phyloP scores from a whole-genome alignment of 805 yeast genomes.

The Candida suzukii region DNA sequence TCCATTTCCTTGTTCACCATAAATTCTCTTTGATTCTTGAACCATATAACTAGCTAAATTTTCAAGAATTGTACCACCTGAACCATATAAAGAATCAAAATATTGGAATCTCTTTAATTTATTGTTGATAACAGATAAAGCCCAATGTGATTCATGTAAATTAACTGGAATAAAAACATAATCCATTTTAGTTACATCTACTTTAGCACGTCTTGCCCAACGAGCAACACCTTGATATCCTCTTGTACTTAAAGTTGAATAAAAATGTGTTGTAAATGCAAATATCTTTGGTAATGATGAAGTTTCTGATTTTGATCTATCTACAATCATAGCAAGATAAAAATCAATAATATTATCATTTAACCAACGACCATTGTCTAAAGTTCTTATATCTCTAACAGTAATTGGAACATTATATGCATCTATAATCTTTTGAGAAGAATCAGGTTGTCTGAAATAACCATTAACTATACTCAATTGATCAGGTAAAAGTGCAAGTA shows the following conservation, averaged over 20 bases:
- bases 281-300: slow-evolving; percentile 35
- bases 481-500: slow-evolving; percentile 22
- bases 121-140: slow-evolving; percentile 72
- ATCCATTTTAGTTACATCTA: slow-evolving; percentile 56
- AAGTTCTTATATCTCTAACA: slow-evolving; percentile 62
- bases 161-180: slow-evolving; percentile 82
- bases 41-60: slow-evolving; percentile 54
- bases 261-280: slow-evolving; percentile 86
- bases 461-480: slow-evolving; percentile 28
- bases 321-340: slow-evolving; percentile 52
- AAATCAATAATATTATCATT: slow-evolving; percentile 89
- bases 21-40: slow-evolving; percentile 55
- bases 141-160: slow-evolving; percentile 83
- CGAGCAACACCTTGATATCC: slow-evolving; percentile 79
- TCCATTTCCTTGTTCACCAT: slow-evolving; percentile 29
- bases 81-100: slow-evolving; percentile 67
- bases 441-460: slow-evolving; percentile 23
- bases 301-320: slow-evolving; percentile 23
- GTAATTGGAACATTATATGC: slow-evolving; percentile 50
- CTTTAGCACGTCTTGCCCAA: slow-evolving; percentile 77
- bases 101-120: slow-evolving; percentile 51
- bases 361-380: slow-evolving; percentile 71
- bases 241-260: slow-evolving; percentile 55
- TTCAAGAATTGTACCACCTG: slow-evolving; percentile 37
- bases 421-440: slow-evolving; percentile 21